Percentiles rank a stretch among this genome's conserved stretches.
phyloP scores from a whole-genome alignment of 441 rosid species.

The Cnidoscolus chayamansa region DNA sequence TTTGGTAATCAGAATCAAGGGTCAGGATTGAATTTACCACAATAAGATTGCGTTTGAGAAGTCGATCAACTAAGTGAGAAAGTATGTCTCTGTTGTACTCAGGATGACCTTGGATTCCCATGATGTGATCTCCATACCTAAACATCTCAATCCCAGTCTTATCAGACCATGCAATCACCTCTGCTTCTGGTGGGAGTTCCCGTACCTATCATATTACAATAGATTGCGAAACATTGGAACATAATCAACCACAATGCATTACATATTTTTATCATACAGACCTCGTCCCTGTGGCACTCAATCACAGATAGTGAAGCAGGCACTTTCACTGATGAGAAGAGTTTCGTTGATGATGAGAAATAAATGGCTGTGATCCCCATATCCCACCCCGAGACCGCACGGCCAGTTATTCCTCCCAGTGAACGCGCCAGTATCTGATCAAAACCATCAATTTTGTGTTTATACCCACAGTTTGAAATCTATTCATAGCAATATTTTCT shows the following conservation, averaged over 20 bases:
- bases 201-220: slow-evolving; percentile 30
- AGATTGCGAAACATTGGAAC: background rate
- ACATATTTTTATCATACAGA: slow-evolving; percentile 10
- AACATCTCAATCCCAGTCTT: slow-evolving; percentile 63
- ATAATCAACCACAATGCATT: background rate
- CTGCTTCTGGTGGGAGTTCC: slow-evolving; percentile 52
- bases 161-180: slow-evolving; percentile 51
- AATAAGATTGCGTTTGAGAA: slow-evolving; percentile 34
- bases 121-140: slow-evolving; percentile 47
- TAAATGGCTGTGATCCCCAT: slow-evolving; percentile 49
- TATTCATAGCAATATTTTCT: no score
- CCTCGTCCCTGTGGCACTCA: slow-evolving; percentile 68
- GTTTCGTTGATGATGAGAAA: slow-evolving; percentile 35
- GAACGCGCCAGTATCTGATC: slow-evolving; percentile 53
- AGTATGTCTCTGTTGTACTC: slow-evolving; percentile 65
- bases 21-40: slow-evolving; percentile 24
- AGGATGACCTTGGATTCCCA: slow-evolving; percentile 84
- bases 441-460: background rate
- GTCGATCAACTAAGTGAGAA: slow-evolving; percentile 46
- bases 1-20: background rate
- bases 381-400: slow-evolving; percentile 57
- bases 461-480: no score
- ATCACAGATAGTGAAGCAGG: slow-evolving; percentile 42
- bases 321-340: slow-evolving; percentile 38
- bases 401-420: slow-evolving; percentile 54